Evolutionary conservation across 2,329 filamentous ascomycete species (phyloP), one percentile per base, ranked within the genome.

Genomic region (Lasiodiplodia sp.): DNA sequence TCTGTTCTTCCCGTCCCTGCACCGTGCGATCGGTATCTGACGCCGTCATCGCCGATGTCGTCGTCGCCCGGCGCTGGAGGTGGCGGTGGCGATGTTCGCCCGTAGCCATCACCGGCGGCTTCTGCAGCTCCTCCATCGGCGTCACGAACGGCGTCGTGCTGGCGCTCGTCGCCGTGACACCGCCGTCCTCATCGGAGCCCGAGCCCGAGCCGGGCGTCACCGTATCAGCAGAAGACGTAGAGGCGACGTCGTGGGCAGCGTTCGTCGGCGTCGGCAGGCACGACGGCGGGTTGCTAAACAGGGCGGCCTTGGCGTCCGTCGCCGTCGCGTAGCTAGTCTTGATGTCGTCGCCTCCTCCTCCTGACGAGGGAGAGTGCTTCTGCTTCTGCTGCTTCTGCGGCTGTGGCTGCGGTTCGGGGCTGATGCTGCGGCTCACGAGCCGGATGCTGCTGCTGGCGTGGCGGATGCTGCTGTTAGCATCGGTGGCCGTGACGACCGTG

Each of bases 231-330:
- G 16, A n/a, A 14, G 23, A 34, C 12, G 55, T n/a, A 4, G 31
- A n/a, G 12, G n/a, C 31, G 31, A 11, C 3, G 31, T 11, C 31
- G 10, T 25, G 3, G 11, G 2, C 52, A 38, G 55, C 28, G 14
- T 14, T 5, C 51, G 68, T 44, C 18, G 65, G 57, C 28, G 65
- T 51, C 16, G 58, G 51, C 10, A 47, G 40, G 37, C 23, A 18
- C 16, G 56, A 65, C 18, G 68, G 65, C 44, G 68, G 68, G 47
- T 69, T 69, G 34, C 64, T 69, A 21, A 69, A 69, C 16, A 68
- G 58, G 21, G 68, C 68, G 8, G 68, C 68, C 38, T 64, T 69
- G 2, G 52, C 38, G 52, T 69, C 68, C 37, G 16, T 66, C 14
- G 63, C 53, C 2, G 34, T 53, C 7, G 53, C 38, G 28, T 55